Base-by-base conservation (phyloP, 2,329 filamentous ascomycete species). In the Scedosporium dehoogii region DNA sequence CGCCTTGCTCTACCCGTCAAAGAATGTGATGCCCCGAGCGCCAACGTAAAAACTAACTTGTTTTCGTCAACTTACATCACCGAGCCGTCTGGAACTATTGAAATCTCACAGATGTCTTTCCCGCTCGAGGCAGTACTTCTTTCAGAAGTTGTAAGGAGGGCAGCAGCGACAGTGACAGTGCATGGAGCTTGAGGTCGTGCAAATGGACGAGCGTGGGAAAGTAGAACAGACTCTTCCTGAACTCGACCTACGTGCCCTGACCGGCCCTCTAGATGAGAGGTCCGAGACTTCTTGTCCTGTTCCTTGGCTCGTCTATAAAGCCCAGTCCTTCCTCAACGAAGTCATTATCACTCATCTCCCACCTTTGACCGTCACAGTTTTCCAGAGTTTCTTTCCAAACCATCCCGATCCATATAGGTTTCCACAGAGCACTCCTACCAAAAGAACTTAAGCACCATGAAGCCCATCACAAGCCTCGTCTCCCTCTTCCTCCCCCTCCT, bases 401-500 rank as follows among this genome's bases (percentile, higher is more conserved):
- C 3, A 48, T 46, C 44, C 12, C 14, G 7, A 46, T n/a, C 44
- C 27, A 21, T 5, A 48, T 3, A 18, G 4, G 21, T 18, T 48
- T 23, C 44, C 21, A n/a, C 18, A 21, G n/a, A 48, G 44, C 4
- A n/a, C 16, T 12, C 16, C 44, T 6, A 48, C 5, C 44, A 42
- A 38, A 42, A 58, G 23, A 38, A 38, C 18, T 14, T 21, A 51
- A 21, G 27, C 51, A 48, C 5, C 6, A 62, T 62, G 60, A 62
- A 57, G 33, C 60, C 25, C 48, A 33, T 62, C 53, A 1, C 33
- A 23, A 55, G 29, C 60, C 27, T 59, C 61, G 9, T 59, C 38
- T 53, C 59, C 25, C 4, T 56, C 56, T 56, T 62, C 55, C 27
- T 58, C 55, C 61, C 46, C 59, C 21, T 44, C 61, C 53, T 58